Percentiles rank a stretch among this genome's conserved stretches.
These are phyloP conservation scores for Blepharisma stoltei DNA, from an alignment of 73 alveolate species.

Conservation along the genomic window DNA sequence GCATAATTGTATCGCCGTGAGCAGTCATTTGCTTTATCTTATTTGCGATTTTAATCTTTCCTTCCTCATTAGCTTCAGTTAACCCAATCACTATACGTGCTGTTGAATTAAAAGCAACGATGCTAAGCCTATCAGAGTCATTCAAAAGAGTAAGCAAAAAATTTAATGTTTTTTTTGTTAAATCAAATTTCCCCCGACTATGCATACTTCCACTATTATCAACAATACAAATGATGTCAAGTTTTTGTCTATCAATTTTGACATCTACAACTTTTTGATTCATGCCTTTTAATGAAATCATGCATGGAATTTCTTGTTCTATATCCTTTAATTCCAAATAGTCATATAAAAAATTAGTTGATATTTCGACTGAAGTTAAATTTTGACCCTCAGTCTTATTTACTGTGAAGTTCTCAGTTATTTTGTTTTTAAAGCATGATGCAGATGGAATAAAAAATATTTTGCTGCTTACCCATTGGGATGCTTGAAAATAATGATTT, in stretches of 20 bases:
- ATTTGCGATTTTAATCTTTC: conserved; percentile 35
- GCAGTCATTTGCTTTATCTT: conserved; percentile 41
- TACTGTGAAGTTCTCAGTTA: too few species aligned
- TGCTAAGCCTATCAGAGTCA: conserved; percentile 55
- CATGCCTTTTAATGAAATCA: not conserved
- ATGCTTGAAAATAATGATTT: too few species aligned
- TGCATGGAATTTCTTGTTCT: conserved; percentile 13
- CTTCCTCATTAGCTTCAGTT: conserved; percentile 33
- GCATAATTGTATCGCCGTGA: conserved; percentile 67
- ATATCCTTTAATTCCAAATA: too few species aligned
- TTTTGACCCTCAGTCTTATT: too few species aligned
- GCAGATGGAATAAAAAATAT: too few species aligned
- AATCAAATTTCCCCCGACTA: conserved; percentile 45
- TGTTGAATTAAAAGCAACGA: conserved; percentile 47
- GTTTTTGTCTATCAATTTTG: too few species aligned
- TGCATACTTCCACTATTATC: conserved; percentile 69
- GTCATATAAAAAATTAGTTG: too few species aligned
- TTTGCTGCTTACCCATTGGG: too few species aligned
- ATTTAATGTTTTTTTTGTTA: conserved; percentile 50
- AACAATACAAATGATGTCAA: conserved; percentile 65
- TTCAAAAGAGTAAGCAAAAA: conserved; percentile 46
- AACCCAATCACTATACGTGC: conserved; percentile 46
- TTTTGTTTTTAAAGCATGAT: too few species aligned
- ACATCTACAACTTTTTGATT: too few species aligned
- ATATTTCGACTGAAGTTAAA: too few species aligned